phyloP scores from a whole-genome alignment of 257 asterid species.

The Datura wrightii region DNA sequence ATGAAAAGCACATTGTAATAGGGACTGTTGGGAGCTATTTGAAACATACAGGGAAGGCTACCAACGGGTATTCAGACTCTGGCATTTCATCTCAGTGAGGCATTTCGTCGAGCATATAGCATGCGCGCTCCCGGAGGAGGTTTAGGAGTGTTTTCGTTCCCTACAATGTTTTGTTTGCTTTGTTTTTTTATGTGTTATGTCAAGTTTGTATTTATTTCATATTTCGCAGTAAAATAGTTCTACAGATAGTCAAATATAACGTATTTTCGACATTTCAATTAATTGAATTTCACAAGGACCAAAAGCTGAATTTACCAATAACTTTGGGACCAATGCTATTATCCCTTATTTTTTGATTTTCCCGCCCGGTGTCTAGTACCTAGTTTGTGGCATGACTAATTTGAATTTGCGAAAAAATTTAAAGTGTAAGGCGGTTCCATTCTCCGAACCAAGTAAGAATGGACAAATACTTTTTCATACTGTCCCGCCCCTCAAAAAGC shows the following conservation, averaged over 20 bases:
- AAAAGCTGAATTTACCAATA: not conserved
- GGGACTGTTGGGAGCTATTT: conserved; percentile 65
- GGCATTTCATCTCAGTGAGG: conserved; percentile 29
- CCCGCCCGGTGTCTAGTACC: not conserved
- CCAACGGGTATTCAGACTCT: too few relatives aligned
- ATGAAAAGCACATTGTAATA: conserved; percentile 35
- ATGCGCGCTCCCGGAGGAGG: not conserved
- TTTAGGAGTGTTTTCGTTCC: not conserved
- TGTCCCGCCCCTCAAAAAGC: too few relatives aligned
- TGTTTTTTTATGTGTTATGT: not conserved
- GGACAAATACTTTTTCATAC: too few relatives aligned
- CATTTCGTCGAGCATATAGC: not conserved
- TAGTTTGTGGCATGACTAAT: not conserved
- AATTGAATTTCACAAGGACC: too few relatives aligned
- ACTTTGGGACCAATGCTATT: not conserved
- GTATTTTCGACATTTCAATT: not conserved
- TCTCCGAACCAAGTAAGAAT: too few relatives aligned
- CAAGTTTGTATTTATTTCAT: not conserved
- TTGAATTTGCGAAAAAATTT: not conserved
- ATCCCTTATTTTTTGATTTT: not conserved
- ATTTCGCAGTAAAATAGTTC: not conserved
- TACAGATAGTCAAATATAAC: not conserved
- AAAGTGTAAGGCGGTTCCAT: not conserved
- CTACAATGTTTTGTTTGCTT: not conserved
- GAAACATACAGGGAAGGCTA: conserved; percentile 45